These are phyloP conservation scores for Zopfia rhizophila DNA, from an alignment of 2,329 filamentous ascomycete species.

Conservation along the genomic window DNA sequence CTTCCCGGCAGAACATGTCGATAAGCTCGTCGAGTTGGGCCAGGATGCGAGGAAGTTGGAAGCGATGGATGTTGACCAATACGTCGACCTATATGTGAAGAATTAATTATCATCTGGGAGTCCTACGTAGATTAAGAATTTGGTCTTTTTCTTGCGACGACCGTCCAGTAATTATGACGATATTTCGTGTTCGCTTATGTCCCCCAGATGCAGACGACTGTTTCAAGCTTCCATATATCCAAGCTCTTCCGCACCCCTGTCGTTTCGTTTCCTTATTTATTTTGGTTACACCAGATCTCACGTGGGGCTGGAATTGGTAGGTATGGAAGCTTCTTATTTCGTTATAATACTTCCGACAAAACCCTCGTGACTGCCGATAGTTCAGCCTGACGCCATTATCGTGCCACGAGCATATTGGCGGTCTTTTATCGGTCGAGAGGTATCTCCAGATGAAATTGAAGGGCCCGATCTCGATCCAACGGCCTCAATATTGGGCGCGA, in stretches of 20 bases:
- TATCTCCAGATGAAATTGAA: conserved; percentile 13
- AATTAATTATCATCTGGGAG: conserved; percentile 41
- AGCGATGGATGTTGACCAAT: conserved; percentile 86
- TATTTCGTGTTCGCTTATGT: conserved; percentile 26
- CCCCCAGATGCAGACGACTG: conserved; percentile 17
- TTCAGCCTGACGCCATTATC: conserved; percentile 4
- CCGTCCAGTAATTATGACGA: conserved; percentile 18
- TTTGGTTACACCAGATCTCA: conserved; percentile 13
- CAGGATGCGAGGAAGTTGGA: conserved; percentile 80
- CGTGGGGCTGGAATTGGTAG: background rate
- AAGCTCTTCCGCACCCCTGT: conserved; percentile 24
- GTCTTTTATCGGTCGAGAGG: conserved; percentile 7
- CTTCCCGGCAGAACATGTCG: conserved; percentile 78
- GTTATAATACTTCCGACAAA: conserved; percentile 10
- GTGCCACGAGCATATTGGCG: conserved; percentile 9
- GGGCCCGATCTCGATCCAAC: conserved; percentile 9
- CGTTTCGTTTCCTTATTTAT: conserved; percentile 9
- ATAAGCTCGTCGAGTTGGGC: conserved; percentile 83
- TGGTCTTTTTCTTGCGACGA: conserved; percentile 14
- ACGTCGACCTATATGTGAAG: conserved; percentile 85
- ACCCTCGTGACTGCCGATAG: conserved; percentile 7
- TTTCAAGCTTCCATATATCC: conserved; percentile 13
- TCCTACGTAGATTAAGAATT: conserved; percentile 35
- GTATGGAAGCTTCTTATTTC: conserved; percentile 10
- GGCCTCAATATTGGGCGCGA: conserved; percentile 16